Base-by-base conservation (phyloP, 805 yeast genomes). In the Kuraishia molischiana region DNA sequence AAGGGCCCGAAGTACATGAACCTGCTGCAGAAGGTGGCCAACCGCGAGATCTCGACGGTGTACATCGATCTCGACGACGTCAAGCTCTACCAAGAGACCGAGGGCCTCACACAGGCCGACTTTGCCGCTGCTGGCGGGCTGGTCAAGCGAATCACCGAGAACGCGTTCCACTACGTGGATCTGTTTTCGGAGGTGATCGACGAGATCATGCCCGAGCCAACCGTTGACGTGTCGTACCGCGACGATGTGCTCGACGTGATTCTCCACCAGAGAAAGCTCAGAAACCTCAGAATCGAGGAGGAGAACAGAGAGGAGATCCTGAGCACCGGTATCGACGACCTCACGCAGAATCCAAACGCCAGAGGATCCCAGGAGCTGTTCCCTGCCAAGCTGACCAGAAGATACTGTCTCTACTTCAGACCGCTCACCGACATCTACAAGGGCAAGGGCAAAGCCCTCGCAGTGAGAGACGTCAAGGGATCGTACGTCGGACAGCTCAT, bases 241-340 rank as follows among this genome's bases (percentile, higher is more conserved):
- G 96, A 86, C 56, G 95, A 85, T 48, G 97, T 92, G 10, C 64
- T 92, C 44, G 98, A 92, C 53, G 94, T 92, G 41, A 85, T 92
- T 40, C 67, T 89, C 46, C 89, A 85, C 53, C 97, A 92, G 64
- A 74, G 99, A 57, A 77, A 72, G 50, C 72, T 85, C 54, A 73
- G 95, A 53, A 90, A 90, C 57, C 75, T 74, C 47, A 73, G 90
- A 43, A 66, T 78, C 26, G 74, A 75, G 39, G 77, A 74, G 44
- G 92, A 83, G 49, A 69, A 74, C 48, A 67, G 73, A 35, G 80
- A 77, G 44, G 87, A 81, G 51, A 61, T 70, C 44, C 66, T 67
- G 48, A 65, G 60, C 46, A 66, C 63, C 49, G 64, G 60, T 20
- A 46, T 62, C 19, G 60, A 50, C 9, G 42, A 46, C 20, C 42